phyloP scores from a whole-genome alignment of 2,329 filamentous ascomycete species.

The Periconia digitata region DNA sequence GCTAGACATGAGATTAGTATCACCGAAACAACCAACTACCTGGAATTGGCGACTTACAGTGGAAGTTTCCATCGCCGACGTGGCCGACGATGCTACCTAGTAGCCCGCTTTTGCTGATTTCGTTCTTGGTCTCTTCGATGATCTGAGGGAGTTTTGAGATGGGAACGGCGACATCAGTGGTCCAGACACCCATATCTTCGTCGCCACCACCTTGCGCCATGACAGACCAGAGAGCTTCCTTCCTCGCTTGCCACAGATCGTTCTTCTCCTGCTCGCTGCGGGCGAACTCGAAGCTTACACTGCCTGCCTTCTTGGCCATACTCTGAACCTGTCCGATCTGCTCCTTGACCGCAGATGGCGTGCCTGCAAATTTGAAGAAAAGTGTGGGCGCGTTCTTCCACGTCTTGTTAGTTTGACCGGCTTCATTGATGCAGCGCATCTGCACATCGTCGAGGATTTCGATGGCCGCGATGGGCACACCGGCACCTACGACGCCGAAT shows the following conservation, averaged over 20 bases:
- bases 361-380: conserved; percentile 76
- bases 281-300: conserved; percentile 71
- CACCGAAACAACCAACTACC: too few relatives aligned
- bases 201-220: conserved; percentile 64
- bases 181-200: conserved; percentile 68
- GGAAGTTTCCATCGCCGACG: conserved; percentile 75
- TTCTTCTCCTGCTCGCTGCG: conserved; percentile 63
- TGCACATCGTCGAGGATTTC: conserved; percentile 92
- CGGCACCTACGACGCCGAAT: conserved; percentile 74
- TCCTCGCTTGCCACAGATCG: conserved; percentile 75
- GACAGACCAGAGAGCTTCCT: conserved; percentile 73
- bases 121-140: conserved; percentile 73
- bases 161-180: conserved; percentile 79
- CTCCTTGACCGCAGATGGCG: conserved; percentile 71
- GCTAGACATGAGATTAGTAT: conserved; percentile 42
- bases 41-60: conserved; percentile 55
- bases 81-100: conserved; percentile 70
- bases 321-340: conserved; percentile 70
- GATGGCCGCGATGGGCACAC: conserved; percentile 85
- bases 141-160: conserved; percentile 71
- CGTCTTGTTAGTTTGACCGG: conserved; percentile 62
- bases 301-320: conserved; percentile 60
- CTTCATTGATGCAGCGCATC: conserved; percentile 73
- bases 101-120: conserved; percentile 64
- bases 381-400: conserved; percentile 73